phyloP scores from a whole-genome alignment of 306 rosid species.

The Hippophae gyantsensis region DNA sequence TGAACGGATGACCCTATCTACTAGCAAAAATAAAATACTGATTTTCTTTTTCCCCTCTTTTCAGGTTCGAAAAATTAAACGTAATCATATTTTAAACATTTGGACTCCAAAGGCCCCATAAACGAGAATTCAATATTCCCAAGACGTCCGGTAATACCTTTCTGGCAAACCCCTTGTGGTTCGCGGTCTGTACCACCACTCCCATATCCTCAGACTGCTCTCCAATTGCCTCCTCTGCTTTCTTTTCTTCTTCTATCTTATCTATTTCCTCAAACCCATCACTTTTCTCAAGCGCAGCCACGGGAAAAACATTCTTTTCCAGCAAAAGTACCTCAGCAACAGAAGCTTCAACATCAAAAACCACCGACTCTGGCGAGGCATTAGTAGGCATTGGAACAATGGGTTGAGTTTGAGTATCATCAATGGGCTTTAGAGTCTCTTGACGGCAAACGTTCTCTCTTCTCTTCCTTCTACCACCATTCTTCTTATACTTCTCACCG shows the following conservation, averaged over 20 bases:
- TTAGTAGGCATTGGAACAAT: neutral
- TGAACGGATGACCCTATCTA: no score
- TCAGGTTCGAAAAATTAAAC: no score
- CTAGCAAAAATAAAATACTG: no score
- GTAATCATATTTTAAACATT: slow-evolving; percentile 19
- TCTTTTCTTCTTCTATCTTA: neutral
- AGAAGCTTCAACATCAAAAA: neutral
- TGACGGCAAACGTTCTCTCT: slow-evolving; percentile 24
- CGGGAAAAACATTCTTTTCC: no score
- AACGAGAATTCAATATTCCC: slow-evolving; percentile 58
- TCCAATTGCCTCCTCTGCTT: neutral
- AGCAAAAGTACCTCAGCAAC: no score
- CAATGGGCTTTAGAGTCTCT: slow-evolving; percentile 1
- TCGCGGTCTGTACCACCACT: slow-evolving; percentile 10
- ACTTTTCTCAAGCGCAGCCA: neutral
- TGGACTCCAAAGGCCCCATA: slow-evolving; percentile 77
- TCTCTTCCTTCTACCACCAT: slow-evolving; percentile 23
- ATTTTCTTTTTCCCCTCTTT: no score
- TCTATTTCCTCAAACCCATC: slow-evolving; percentile 1
- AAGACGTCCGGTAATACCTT: slow-evolving; percentile 70
- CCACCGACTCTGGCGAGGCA: neutral
- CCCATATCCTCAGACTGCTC: slow-evolving; percentile 5
- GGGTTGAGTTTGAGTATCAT: slow-evolving; percentile 1
- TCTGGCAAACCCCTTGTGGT: slow-evolving; percentile 51
- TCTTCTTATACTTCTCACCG: slow-evolving; percentile 36